Conservation (phyloP, 805 yeast species). For the Grigorovia humatica region DNA sequence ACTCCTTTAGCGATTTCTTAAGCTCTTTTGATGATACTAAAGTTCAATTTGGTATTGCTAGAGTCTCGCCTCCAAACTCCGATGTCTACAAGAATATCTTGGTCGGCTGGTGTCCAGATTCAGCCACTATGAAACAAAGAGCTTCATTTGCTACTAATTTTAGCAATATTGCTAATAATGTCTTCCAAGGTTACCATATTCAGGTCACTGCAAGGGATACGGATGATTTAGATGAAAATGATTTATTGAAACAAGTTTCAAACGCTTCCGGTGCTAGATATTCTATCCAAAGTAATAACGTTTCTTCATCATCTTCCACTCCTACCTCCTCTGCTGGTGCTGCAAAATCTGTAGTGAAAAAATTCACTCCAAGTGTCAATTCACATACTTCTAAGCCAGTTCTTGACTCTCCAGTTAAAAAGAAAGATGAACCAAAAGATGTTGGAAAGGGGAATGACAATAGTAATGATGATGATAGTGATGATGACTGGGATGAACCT, state of each 20-base stretch:
- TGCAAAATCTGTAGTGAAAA: slow-evolving; percentile 19
- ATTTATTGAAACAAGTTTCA: slow-evolving; percentile 63
- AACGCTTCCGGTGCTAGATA: slow-evolving; percentile 96
- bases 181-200: slow-evolving; percentile 78
- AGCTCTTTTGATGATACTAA: slow-evolving; percentile 75
- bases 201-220: slow-evolving; percentile 93
- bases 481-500: slow-evolving; percentile 39
- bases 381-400: background rate
- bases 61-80: slow-evolving; percentile 85
- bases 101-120: slow-evolving; percentile 96
- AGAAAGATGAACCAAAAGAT: slow-evolving; percentile 5
- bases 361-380: slow-evolving; percentile 7
- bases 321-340: slow-evolving; percentile 26
- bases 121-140: slow-evolving; percentile 71
- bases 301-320: slow-evolving; percentile 27
- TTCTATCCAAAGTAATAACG: slow-evolving; percentile 44
- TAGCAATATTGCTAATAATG: slow-evolving; percentile 55
- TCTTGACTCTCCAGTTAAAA: slow-evolving; percentile 13
- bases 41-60: slow-evolving; percentile 82
- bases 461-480: slow-evolving; percentile 16
- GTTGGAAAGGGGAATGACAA: background rate
- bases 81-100: slow-evolving; percentile 76
- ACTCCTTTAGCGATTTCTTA: slow-evolving; percentile 64
- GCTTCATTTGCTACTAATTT: slow-evolving; percentile 69
- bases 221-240: slow-evolving; percentile 77